Percentiles rank a stretch among this genome's conserved stretches.
Conservation (phyloP, 768 basidiomycete genomes). For the Rhodotorula taiwanensis region DNA sequence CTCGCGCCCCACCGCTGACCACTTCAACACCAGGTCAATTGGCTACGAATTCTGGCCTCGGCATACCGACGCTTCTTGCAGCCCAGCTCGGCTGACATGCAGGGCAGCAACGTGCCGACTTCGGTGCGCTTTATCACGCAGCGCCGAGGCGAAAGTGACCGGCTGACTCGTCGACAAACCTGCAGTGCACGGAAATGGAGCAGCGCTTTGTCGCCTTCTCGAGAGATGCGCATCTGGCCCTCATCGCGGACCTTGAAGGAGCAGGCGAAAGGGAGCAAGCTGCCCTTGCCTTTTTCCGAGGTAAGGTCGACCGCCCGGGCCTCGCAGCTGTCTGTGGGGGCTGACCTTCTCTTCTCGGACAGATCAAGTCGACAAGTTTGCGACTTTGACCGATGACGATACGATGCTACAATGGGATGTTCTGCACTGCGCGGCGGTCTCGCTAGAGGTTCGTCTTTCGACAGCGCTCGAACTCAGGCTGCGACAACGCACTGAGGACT, state of each 20-base stretch:
- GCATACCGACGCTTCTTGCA: conserved; percentile 57
- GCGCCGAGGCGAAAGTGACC: neutral
- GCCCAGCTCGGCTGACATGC: neutral
- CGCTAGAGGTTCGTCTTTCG: conserved; percentile 57
- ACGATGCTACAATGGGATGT: conserved; percentile 51
- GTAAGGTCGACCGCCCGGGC: conserved; percentile 48
- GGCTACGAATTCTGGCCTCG: conserved; percentile 66
- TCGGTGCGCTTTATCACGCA: neutral
- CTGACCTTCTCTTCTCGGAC: neutral
- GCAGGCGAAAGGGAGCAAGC: conserved; percentile 49
- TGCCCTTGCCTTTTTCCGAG: conserved; percentile 58
- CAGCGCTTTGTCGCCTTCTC: conserved; percentile 13
- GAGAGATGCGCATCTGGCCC: neutral
- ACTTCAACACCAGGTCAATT: conserved; percentile 54
- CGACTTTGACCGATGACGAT: conserved; percentile 47
- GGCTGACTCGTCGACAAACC: too few relatives aligned
- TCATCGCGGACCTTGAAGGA: conserved; percentile 45
- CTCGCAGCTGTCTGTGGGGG: too few relatives aligned
- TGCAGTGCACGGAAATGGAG: conserved; percentile 21
- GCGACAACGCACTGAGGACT: neutral
- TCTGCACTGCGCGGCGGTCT: conserved; percentile 66
- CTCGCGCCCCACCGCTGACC: too few relatives aligned
- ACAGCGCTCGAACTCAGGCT: too few relatives aligned
- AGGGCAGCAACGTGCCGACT: neutral
- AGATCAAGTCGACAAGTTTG: conserved; percentile 59